These are phyloP conservation scores for Myrmaecium sp. DNA, from an alignment of 2,329 filamentous ascomycete genomes.

Conservation along the genomic window DNA sequence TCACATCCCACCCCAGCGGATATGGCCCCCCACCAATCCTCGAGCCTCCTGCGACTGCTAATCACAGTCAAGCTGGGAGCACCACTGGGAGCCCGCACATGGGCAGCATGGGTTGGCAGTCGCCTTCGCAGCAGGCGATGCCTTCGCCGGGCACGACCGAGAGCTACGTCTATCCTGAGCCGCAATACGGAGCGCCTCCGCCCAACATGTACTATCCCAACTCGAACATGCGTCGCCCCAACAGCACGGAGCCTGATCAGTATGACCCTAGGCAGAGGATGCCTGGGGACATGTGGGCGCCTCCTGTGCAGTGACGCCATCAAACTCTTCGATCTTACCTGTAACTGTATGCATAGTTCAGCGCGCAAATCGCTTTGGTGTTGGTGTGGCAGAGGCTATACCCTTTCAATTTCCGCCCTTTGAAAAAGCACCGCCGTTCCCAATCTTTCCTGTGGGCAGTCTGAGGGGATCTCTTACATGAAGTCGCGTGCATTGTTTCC, in stretches of 20 bases:
- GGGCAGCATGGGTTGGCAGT: constrained; percentile 67
- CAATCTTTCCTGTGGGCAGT: too few species aligned
- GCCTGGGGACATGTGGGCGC: constrained; percentile 24
- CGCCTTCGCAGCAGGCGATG: constrained; percentile 57
- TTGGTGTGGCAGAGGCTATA: constrained; percentile 22
- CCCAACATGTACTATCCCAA: constrained; percentile 55
- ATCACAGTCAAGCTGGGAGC: constrained; percentile 57
- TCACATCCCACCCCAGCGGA: constrained; percentile 71
- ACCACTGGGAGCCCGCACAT: constrained; percentile 79
- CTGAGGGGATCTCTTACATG: too few species aligned
- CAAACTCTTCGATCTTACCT: constrained; percentile 4
- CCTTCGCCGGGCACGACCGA: constrained; percentile 55
- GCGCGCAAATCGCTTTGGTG: constrained; percentile 16
- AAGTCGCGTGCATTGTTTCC: too few species aligned
- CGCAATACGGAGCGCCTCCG: constrained; percentile 41
- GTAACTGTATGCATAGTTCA: constrained; percentile 9
- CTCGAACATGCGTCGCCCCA: constrained; percentile 52
- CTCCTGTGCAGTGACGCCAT: constrained; percentile 21
- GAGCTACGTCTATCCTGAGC: constrained; percentile 64
- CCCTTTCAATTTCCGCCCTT: too few species aligned
- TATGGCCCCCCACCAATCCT: constrained; percentile 75
- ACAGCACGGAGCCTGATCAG: constrained; percentile 48
- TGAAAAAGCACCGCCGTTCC: too few species aligned
- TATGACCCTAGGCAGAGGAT: constrained; percentile 25
- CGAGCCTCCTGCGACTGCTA: constrained; percentile 63